Evolutionary conservation across 1,139 yeast genomes (phyloP), one percentile per base, ranked within the genome.

Genomic region (Pichia sorboxylosa): DNA sequence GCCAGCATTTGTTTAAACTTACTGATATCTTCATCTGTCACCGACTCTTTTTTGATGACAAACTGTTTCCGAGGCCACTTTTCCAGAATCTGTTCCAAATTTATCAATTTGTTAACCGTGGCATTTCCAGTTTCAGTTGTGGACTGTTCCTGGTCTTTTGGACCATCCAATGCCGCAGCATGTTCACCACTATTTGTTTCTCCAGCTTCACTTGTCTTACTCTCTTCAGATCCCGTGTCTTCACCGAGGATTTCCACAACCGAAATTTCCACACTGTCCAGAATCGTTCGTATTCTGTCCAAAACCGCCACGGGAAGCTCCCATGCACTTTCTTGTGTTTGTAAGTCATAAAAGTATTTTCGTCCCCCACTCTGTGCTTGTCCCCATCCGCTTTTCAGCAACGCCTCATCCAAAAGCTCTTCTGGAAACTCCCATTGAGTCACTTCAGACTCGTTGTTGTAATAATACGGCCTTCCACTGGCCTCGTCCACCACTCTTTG

Each of bases 341-440:
- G 54, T 15, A 63, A 61, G 49, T 82, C 80, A 54, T 78, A 79
- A 59, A 83, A 87, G 54, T 85, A 87, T 20, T 44, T 41, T 1
- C 90, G 92, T 14, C 77, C 90, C 23, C 79, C 83, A 0, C 90
- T 73, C 2, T 61, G 56, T 33, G 64, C 75, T 40, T 65, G 70
- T 32, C 64, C 64, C 95, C 95, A 87, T n/a, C 61, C 56, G 18
- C 63, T 49, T 24, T 39, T 31, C 10, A 49, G 51, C 24, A 67
- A 47, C 9, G 59, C 59, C 25, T 47, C 41, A 34, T 64, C 66
- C 13, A 55, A 37, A 17, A 39, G 27, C 32, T 59, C 75, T 19
- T 61, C 71, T 0, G 96, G 96, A 41, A 75, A 70, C 7, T 79
- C 82, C 94, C 96, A 85, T 30, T 77, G 71, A 0, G 94, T 76